Base-by-base conservation (phyloP, 352 stramenopile species). In the Thraustochytrium sp. region DNA sequence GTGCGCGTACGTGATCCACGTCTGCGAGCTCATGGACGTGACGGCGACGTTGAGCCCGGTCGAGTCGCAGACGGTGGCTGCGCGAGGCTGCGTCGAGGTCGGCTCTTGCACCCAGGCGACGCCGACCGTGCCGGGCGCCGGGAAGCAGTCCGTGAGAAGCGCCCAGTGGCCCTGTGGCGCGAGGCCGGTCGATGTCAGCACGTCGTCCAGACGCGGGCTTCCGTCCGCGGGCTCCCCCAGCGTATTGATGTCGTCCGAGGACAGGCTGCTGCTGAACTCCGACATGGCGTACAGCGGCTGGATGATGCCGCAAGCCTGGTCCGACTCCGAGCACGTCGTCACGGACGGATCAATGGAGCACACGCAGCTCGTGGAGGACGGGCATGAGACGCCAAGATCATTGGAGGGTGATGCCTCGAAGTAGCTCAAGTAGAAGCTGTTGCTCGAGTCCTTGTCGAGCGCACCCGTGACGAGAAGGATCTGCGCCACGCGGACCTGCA, bases 1-100 rank as follows among this genome's bases (percentile, higher is more conserved):
- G 59, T 84, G 75, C 18, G 40, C 75, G 18, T 84, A 83, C 5
- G 75, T 84, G n/a, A 26, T 8, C 75, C 75, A 84, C 18, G 75
- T 84, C 5, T 51, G 3, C 34, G 31, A 29, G 36, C n/a, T n/a
- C 23, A 5, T 5, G 4, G 75, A 48, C 11, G 54, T 84, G 13
- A 84, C 75, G 16, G 59, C 75, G 23, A 9, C 40, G 34, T 84
- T 84, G 5, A 75, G n/a, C 13, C 75, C 75, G n/a, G 42, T 16
- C 34, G 34, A 62, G 13, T 61, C 84, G 49, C 75, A 84, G 31
- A 56, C 63, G 16, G 75, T 82, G 40, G 64, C 75, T 8, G 9
- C 23, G 18, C 75, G 29, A 3, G 68, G 68, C 42, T 75, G 38
- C 5, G 23, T 68, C n/a, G 4, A 26, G 23, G 34, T 31, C 8